Percentiles rank a stretch among this genome's conserved stretches.
These are phyloP conservation scores for Fraxinus greggii DNA, from an alignment of 305 asterid genomes.

Conservation along the genomic window DNA sequence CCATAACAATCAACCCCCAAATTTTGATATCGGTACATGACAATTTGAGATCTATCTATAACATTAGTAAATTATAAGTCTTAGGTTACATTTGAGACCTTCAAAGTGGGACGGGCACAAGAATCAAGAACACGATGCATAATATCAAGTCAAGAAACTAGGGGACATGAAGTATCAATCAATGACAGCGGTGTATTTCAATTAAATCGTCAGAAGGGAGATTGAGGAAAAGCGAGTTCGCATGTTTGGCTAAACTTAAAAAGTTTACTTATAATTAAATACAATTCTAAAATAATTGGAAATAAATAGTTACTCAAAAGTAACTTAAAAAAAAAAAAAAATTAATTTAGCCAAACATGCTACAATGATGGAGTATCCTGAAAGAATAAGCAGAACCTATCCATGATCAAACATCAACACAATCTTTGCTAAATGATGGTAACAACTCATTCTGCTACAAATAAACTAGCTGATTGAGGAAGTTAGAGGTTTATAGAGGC, in stretches of 20 bases:
- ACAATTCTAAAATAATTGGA: background rate
- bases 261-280: background rate
- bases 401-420: background rate
- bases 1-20: background rate
- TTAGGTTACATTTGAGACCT: background rate
- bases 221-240: background rate
- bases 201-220: background rate
- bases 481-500: background rate
- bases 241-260: background rate
- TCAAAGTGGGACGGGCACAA: background rate
- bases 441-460: background rate
- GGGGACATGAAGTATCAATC: background rate
- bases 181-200: background rate
- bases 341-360: background rate
- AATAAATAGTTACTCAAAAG: background rate
- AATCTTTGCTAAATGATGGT: background rate
- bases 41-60: background rate
- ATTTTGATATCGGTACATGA: background rate
- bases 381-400: background rate
- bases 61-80: background rate
- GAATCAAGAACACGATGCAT: background rate
- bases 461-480: background rate
- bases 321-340: no score
- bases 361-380: background rate
- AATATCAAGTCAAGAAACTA: background rate